A percentile compares a stretch with the other conserved stretches of the same genome.
Conservation (phyloP, 805 yeast genomes). For the Metschnikowia gelsemii region DNA sequence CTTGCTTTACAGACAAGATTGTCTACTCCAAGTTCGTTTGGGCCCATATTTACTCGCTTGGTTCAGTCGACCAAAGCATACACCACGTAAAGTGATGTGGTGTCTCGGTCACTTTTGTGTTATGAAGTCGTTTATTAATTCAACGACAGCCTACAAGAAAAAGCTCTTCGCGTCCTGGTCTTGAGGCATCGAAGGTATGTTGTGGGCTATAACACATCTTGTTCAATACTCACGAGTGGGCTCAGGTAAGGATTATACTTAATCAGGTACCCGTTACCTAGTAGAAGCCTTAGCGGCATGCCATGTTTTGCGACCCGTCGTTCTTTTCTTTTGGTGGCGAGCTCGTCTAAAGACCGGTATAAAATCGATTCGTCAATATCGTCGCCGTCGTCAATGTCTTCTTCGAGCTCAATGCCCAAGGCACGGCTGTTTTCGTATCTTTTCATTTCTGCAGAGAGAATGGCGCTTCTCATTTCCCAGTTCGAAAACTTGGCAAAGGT, state of each 20-base stretch:
- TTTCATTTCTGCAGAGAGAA: conserved; percentile 28
- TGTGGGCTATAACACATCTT: too few species aligned
- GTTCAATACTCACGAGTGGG: conserved; percentile 9
- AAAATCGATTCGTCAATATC: conserved; percentile 19
- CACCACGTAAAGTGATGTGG: conserved; percentile 14
- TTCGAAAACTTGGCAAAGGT: conserved; percentile 36
- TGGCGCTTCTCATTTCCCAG: conserved; percentile 37
- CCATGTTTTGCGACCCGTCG: conserved; percentile 18
- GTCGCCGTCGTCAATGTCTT: conserved; percentile 24
- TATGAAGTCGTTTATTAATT: too few species aligned
- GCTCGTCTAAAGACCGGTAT: conserved; percentile 23
- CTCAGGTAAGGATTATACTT: conserved; percentile 12
- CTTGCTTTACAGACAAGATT: conserved; percentile 15
- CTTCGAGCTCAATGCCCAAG: conserved; percentile 8
- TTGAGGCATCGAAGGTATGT: too few species aligned
- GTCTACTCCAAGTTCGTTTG: conserved; percentile 15
- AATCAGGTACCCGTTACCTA: conserved; percentile 19
- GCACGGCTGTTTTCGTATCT: conserved; percentile 1
- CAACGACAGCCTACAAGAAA: too few species aligned
- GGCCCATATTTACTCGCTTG: conserved; percentile 15
- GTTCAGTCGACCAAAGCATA: conserved; percentile 15
- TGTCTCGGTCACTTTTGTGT: too few species aligned
- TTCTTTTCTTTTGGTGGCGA: conserved; percentile 25
- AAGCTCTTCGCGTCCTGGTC: neutral
- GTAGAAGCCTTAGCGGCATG: conserved; percentile 10